phyloP scores from a whole-genome alignment of 2,329 filamentous ascomycete genomes.

The Paracamarosporium sp. region DNA sequence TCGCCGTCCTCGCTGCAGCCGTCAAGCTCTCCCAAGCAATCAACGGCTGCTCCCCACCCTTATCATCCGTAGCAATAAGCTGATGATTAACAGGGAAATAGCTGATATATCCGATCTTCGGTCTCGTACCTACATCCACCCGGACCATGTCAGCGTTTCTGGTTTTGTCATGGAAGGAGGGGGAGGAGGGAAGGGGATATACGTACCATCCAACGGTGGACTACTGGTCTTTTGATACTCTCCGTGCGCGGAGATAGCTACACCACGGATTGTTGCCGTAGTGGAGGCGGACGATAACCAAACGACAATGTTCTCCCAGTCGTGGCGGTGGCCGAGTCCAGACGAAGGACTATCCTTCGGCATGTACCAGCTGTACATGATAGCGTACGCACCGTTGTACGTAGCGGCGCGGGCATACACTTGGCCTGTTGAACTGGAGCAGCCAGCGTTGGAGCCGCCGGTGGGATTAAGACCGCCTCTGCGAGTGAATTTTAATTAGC shows the following conservation, averaged over 20 bases:
- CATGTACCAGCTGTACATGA: conserved; percentile 63
- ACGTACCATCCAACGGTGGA: conserved; percentile 43
- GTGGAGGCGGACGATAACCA: conserved; percentile 54
- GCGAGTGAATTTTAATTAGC: conserved; percentile 4
- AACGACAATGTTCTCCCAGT: conserved; percentile 63
- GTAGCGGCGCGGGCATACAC: conserved; percentile 56
- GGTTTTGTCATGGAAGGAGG: too few relatives aligned
- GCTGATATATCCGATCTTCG: conserved; percentile 58
- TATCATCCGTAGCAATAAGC: conserved; percentile 48
- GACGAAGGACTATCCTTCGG: conserved; percentile 56
- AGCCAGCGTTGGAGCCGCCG: conserved; percentile 49
- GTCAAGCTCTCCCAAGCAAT: conserved; percentile 60
- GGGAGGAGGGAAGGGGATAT: neutral
- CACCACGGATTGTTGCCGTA: conserved; percentile 54
- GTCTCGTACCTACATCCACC: conserved; percentile 33
- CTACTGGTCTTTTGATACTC: conserved; percentile 54
- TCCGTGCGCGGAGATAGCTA: conserved; percentile 62
- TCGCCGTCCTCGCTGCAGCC: conserved; percentile 48
- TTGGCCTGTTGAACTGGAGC: conserved; percentile 56
- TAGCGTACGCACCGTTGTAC: conserved; percentile 52
- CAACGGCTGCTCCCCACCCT: conserved; percentile 55
- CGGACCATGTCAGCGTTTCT: neutral
- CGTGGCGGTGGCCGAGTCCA: conserved; percentile 60
- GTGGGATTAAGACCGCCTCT: conserved; percentile 54
- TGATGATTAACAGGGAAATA: conserved; percentile 58